Evolutionary conservation across 2,329 filamentous ascomycete species (phyloP).

Genomic region (Fusarium sp.): DNA sequence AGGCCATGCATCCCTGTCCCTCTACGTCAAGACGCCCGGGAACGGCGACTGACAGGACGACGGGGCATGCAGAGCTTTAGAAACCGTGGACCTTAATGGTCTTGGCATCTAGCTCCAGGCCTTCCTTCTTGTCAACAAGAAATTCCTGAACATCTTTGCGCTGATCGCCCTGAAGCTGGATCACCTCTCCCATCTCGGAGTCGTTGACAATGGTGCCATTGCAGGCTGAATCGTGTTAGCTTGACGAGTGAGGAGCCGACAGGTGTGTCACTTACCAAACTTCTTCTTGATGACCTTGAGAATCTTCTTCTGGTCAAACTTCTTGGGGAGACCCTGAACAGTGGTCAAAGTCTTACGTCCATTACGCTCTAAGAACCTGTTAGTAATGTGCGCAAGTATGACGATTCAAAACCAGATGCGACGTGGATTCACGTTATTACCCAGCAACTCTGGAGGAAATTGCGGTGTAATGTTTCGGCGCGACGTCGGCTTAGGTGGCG

Average conservation of each 20-base stretch:
- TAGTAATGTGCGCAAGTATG: slow-evolving; percentile 8
- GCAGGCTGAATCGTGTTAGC: slow-evolving; percentile 72
- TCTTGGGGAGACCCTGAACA: slow-evolving; percentile 97
- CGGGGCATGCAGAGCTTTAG: slow-evolving; percentile 56
- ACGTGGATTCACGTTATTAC: slow-evolving; percentile 1
- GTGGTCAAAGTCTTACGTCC: slow-evolving; percentile 99
- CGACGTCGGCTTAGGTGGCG: slow-evolving; percentile 6
- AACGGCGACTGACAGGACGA: slow-evolving; percentile 52
- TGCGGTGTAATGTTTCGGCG: slow-evolving; percentile 20
- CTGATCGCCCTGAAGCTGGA: slow-evolving; percentile 99
- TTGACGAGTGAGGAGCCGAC: background rate
- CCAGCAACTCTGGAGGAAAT: slow-evolving; percentile 24
- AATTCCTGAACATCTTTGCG: slow-evolving; percentile 99
- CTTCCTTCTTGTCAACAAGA: slow-evolving; percentile 94
- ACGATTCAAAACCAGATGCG: background rate
- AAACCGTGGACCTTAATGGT: slow-evolving; percentile 87
- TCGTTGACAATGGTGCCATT: slow-evolving; percentile 99
- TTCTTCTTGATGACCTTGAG: slow-evolving; percentile 99
- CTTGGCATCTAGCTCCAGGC: slow-evolving; percentile 93
- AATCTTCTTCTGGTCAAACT: slow-evolving; percentile 99
- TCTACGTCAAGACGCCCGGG: slow-evolving; percentile 49
- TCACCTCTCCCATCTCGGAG: slow-evolving; percentile 98
- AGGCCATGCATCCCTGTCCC: slow-evolving; percentile 50
- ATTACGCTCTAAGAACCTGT: slow-evolving; percentile 84
- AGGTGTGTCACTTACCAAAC: slow-evolving; percentile 74